Evolutionary conservation across 2,329 filamentous ascomycete species (phyloP), one percentile per base, ranked within the genome.

Genomic region (Aureobasidium subglaciale): DNA sequence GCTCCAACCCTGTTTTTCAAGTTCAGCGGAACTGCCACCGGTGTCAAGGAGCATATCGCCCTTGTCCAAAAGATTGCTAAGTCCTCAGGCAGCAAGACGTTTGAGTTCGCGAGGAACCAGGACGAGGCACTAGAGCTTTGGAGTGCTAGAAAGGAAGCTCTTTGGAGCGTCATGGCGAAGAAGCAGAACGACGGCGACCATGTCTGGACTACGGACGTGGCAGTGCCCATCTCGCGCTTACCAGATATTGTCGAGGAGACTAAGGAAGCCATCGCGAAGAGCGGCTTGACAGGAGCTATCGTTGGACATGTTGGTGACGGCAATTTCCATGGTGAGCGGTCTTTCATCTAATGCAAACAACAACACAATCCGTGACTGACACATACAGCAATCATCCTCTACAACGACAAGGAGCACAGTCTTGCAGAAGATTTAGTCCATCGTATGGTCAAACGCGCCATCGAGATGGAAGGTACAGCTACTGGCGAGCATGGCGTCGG

Each of bases 401-500:
- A 83, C 67, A 86, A 83, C 56, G 81, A 87, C n/a, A 72, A 77
- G 20, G 83, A 92, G 69, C 79, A 84, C 61, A 71, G 76, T 57
- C 78, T 80, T 55, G 86, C 86, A 2, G 86, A 90, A 65, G 78
- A 78, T 37, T 74, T 92, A 24, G 86, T 93, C 24, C 87, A 91
- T 67, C 79, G 83, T 57, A 93, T 93, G 89, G 87, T 92, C 56
- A 90, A 91, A 78, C 78, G 87, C 59, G 89, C 89, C 0, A 84
- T 95, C 46, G 87, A 90, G 72, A 68, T 71, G 66, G 88, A 93
- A 70, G 89, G 89, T 8, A 93, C 89, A 0, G 88, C 90, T 1
- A 91, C 88, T 11, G 89, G 88, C 54, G 88, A 95, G 71, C 88
- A 95, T 68, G 88, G 88, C 38, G 85, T 93, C 53, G 88, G 88